Evolutionary conservation across 768 basidiomycete species (phyloP).

Genomic region (Mycena venus): DNA sequence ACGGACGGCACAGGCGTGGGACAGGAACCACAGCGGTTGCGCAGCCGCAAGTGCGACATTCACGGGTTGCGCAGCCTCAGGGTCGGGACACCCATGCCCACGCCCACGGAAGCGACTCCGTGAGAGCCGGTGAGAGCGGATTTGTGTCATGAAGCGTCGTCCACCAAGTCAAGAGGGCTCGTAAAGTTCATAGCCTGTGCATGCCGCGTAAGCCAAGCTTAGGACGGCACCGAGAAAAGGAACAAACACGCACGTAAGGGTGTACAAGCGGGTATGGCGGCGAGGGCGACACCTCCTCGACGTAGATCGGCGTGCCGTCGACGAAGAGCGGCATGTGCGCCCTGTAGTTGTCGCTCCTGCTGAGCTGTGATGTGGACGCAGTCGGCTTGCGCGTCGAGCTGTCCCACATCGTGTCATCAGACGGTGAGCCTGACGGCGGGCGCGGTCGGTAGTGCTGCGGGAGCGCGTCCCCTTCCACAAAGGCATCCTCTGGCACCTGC

Average conservation of each 20-base stretch:
- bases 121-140: not conserved
- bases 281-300: slow-evolving; percentile 20
- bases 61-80: not conserved
- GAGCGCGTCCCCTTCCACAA: slow-evolving; percentile 25
- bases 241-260: slow-evolving; percentile 54
- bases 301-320: slow-evolving; percentile 27
- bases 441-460: slow-evolving; percentile 12
- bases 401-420: slow-evolving; percentile 49
- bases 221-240: slow-evolving; percentile 7
- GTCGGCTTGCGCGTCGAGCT: slow-evolving; percentile 26
- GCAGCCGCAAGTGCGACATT: not conserved
- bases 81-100: not conserved
- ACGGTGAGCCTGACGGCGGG: slow-evolving; percentile 44
- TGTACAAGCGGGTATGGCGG: slow-evolving; percentile 48
- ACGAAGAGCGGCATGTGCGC: slow-evolving; percentile 6
- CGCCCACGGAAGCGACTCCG: not conserved
- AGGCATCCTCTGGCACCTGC: slow-evolving; percentile 15
- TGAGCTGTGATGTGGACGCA: slow-evolving; percentile 30
- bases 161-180: slow-evolving; percentile 53
- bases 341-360: slow-evolving; percentile 23
- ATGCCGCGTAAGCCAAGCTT: slow-evolving; percentile 8
- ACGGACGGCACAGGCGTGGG: not conserved
- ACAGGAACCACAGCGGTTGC: not conserved
- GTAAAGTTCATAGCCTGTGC: slow-evolving; percentile 57
- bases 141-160: slow-evolving; percentile 23